phyloP scores from a whole-genome alignment of 306 rosid genomes.

The Myrica gale region DNA sequence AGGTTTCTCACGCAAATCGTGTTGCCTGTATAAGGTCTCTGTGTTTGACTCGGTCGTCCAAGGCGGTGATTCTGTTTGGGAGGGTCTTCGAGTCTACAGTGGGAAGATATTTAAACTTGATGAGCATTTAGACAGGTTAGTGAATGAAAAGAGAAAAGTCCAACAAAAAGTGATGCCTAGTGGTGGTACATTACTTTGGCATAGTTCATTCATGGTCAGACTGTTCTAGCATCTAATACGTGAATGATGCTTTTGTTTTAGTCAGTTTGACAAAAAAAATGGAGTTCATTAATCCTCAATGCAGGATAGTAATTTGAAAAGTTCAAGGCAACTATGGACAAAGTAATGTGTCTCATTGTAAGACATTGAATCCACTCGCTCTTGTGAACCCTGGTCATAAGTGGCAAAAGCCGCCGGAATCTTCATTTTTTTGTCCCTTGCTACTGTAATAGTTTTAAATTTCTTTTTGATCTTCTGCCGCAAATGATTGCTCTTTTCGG shows the following conservation, averaged over 20 bases:
- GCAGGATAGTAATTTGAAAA: neutral
- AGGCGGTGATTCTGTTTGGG: constrained; percentile 96
- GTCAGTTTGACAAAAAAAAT: neutral
- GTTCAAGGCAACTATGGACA: neutral
- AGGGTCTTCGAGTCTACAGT: constrained; percentile 76
- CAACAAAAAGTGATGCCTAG: neutral
- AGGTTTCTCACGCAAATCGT: constrained; percentile 28
- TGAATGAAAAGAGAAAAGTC: constrained; percentile 19
- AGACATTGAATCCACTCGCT: too few species aligned
- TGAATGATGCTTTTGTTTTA: neutral
- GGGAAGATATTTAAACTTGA: constrained; percentile 85
- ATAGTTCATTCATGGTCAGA: neutral
- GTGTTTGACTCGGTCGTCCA: constrained; percentile 88
- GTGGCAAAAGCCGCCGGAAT: too few species aligned
- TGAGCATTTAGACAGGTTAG: constrained; percentile 81
- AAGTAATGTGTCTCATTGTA: too few species aligned
- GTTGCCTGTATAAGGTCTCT: constrained; percentile 55
- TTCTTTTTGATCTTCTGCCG: too few species aligned
- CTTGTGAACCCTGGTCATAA: too few species aligned
- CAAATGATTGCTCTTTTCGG: too few species aligned
- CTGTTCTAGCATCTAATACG: neutral
- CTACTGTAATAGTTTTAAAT: too few species aligned
- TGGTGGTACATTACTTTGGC: constrained; percentile 3
- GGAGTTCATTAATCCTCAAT: neutral
- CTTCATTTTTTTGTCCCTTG: too few species aligned